Conservation (phyloP, 306 rosid species). For the Prunus persica region Prunus_persica_NCBIv2 NC_034010.1:27184501-27185000, state of each 20-base stretch:
- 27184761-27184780: slow-evolving; percentile 40
- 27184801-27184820: slow-evolving; percentile 49
- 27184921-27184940: background rate
- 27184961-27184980: too few relatives aligned
- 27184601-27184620: slow-evolving; percentile 52
- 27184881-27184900: background rate
- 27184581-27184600: slow-evolving; percentile 41
- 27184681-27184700: background rate
- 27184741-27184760: slow-evolving; percentile 7
- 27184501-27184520: background rate
- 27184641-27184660: slow-evolving; percentile 15
- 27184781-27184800: slow-evolving; percentile 40
- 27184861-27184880: slow-evolving; percentile 22
- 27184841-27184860: background rate
- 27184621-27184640: slow-evolving; percentile 26
- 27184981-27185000: too few relatives aligned
- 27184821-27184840: slow-evolving; percentile 23
- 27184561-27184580: slow-evolving; percentile 18
- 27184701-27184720: slow-evolving; percentile 8
- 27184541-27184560: slow-evolving; percentile 14
- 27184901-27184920: slow-evolving; percentile 1
- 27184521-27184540: background rate
- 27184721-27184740: slow-evolving; percentile 29
- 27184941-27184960: too few relatives aligned
- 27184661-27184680: slow-evolving; percentile 20